Base-by-base conservation (phyloP, 1,284 basidiomycete genomes). In the Malassezia slooffiae region DNA sequence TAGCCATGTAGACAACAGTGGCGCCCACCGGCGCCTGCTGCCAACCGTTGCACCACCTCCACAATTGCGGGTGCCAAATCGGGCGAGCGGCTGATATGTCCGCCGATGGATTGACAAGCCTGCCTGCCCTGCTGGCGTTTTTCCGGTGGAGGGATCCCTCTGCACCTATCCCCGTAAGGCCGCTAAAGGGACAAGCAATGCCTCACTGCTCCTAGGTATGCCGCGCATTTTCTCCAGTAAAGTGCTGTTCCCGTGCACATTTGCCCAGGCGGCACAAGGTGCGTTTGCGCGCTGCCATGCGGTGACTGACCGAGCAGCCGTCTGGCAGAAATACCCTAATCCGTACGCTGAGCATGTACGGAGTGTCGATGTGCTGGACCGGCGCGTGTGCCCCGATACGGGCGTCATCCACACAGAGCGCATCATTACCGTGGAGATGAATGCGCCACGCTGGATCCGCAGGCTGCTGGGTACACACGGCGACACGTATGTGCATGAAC, bases 301-400 rank as follows among this genome's bases (percentile, higher is more conserved):
- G 3, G 23, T 2, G 19, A 20, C 38, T 38, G 7, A 38, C 23
- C n/a, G 23, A 22, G 31, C 24, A 40, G 46, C 44, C 10, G 31
- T 52, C 9, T 52, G 50, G 50, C 28, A 29, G 21, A 52, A 52
- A 29, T 52, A 52, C 29, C 50, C 50, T 11, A 52, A 52, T 33
- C 50, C 50, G 8, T 37, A 44, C 29, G 33, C 44, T 3, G 43
- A 45, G 33, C 50, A 52, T 33, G 50, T 52, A 15, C 38, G 35
- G 15, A 40, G 29, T 13, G 41, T 52, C 16, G 50, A 52, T 33
- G 47, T 52, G 29, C 34, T 52, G 15, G 41, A 48, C 17, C 41
- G 48, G 11, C 23, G 16, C 20, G 29, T 52, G 12, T 43, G 45
- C 31, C 32, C 36, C 6, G 12, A 30, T 9, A 52, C 50, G 5